Conservation (phyloP, 2,329 filamentous ascomycete genomes). For the Botrytis deweyae region DNA sequence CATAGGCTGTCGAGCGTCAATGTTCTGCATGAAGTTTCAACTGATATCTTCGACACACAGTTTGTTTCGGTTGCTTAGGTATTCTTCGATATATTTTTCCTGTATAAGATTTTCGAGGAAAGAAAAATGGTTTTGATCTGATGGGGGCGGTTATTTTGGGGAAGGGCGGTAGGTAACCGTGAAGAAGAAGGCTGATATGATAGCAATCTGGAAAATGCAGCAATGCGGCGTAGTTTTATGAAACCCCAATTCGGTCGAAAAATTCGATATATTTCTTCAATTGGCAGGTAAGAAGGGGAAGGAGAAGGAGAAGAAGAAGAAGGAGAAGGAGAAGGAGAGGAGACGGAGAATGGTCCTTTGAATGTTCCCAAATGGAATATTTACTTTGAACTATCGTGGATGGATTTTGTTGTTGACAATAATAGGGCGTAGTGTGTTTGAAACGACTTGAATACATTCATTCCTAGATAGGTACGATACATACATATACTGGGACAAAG, state of each 20-base stretch:
- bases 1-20: not conserved
- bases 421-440: not conserved
- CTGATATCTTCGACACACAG: not conserved
- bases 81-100: not conserved
- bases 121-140: not conserved
- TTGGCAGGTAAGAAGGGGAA: not conserved
- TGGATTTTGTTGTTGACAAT: not conserved
- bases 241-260: not conserved
- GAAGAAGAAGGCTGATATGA: not conserved
- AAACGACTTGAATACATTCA: not conserved
- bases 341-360: not conserved
- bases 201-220: not conserved
- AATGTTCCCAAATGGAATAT: not conserved
- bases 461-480: not conserved
- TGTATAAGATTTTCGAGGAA: not conserved
- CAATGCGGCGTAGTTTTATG: not conserved
- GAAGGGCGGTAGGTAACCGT: not conserved
- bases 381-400: not conserved
- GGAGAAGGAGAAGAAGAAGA: not conserved
- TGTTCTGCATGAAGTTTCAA: slow-evolving; percentile 10
- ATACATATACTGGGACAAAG: not conserved
- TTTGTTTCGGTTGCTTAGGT: slow-evolving; percentile 1
- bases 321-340: too few relatives aligned
- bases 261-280: not conserved
- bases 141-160: not conserved